These are phyloP conservation scores for Penicillium sp. DNA, from an alignment of 2,329 filamentous ascomycete species.

Conservation along the genomic window DNA sequence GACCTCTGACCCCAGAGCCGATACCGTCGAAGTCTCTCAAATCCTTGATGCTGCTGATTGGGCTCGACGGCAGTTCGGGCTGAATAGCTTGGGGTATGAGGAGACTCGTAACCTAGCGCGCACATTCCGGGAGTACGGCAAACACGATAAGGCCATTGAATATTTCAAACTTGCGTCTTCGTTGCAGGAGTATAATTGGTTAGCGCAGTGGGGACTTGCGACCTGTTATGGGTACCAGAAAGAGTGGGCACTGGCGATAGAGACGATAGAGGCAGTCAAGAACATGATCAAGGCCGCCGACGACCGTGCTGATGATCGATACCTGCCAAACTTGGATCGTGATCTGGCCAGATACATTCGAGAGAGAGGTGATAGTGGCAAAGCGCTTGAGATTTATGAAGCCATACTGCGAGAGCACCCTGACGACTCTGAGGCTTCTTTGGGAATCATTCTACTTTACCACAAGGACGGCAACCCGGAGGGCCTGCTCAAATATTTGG, in stretches of 20 bases:
- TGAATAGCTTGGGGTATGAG: slow-evolving; percentile 13
- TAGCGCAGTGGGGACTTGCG: slow-evolving; percentile 19
- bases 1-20: neutral
- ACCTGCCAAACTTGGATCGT: slow-evolving; percentile 1
- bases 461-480: slow-evolving; percentile 11
- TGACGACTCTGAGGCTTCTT: slow-evolving; percentile 10
- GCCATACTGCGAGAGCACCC: slow-evolving; percentile 10
- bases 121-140: slow-evolving; percentile 13
- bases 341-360: slow-evolving; percentile 11
- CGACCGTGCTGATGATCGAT: neutral
- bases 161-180: slow-evolving; percentile 15
- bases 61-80: slow-evolving; percentile 11
- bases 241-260: slow-evolving; percentile 9
- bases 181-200: slow-evolving; percentile 18
- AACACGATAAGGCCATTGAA: slow-evolving; percentile 18
- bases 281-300: neutral
- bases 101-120: slow-evolving; percentile 20
- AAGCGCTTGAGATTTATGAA: slow-evolving; percentile 15
- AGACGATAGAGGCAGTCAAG: neutral
- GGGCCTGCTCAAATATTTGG: slow-evolving; percentile 16
- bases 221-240: slow-evolving; percentile 8
- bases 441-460: slow-evolving; percentile 1
- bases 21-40: slow-evolving; percentile 6
- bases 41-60: slow-evolving; percentile 15
- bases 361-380: slow-evolving; percentile 1